Evolutionary conservation across 2,329 filamentous ascomycete genomes (phyloP).

Genomic region (Fusarium brachygibbosum): DNA sequence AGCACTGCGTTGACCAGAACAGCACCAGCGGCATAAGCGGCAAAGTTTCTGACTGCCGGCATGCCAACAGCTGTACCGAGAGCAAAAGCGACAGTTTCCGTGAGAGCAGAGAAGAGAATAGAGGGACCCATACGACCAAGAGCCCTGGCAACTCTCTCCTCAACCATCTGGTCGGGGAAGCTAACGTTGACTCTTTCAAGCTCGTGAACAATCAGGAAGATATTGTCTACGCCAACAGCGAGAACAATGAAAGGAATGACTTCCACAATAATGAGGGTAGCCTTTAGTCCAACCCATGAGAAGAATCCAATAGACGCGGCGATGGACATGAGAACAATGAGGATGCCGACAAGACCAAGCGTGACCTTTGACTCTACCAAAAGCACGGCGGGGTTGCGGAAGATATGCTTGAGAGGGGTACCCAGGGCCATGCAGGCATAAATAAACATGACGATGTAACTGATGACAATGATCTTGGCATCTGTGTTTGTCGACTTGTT

Average conservation of each 20-base stretch:
- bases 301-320: conserved; percentile 95
- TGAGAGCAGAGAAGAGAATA: conserved; percentile 93
- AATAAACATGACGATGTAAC: conserved; percentile 98
- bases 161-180: conserved; percentile 88
- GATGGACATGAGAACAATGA: conserved; percentile 98
- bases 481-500: conserved; percentile 99
- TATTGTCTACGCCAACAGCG: conserved; percentile 97
- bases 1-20: conserved; percentile 98
- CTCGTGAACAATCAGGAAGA: conserved; percentile 98
- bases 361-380: conserved; percentile 97
- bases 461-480: conserved; percentile 95
- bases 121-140: conserved; percentile 98
- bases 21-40: conserved; percentile 93
- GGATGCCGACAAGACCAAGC: conserved; percentile 91
- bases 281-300: conserved; percentile 90
- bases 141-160: conserved; percentile 86
- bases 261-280: conserved; percentile 96
- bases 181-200: conserved; percentile 95
- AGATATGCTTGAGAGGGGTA: conserved; percentile 82
- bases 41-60: conserved; percentile 98
- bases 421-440: conserved; percentile 95
- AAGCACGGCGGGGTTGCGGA: conserved; percentile 85
- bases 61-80: conserved; percentile 95
- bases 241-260: conserved; percentile 98
- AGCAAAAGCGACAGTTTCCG: conserved; percentile 93